These are phyloP conservation scores for Phascolomyces articulosus DNA, from an alignment of 371 early-diverging fungal genomes.

Conservation along the genomic window DNA sequence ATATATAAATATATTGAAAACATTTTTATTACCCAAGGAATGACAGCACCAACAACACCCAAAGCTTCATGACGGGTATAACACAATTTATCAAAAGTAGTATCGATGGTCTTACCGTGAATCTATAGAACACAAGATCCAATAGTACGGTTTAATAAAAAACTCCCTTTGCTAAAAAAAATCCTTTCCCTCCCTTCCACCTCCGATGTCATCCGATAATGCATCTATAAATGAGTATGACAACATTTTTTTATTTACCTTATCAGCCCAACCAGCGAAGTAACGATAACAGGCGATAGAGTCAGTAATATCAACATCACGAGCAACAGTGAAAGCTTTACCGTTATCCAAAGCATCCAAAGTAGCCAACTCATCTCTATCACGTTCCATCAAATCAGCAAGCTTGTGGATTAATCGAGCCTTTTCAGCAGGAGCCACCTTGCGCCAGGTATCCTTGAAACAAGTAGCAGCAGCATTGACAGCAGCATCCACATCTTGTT, in stretches of 20 bases:
- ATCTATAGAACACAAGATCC: constrained; percentile 56
- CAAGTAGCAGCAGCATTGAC: constrained; percentile 74
- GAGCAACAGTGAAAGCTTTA: constrained; percentile 72
- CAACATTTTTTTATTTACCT: background rate
- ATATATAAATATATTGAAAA: too few relatives aligned
- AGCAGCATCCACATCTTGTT: constrained; percentile 76
- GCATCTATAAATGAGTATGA: background rate
- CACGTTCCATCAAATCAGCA: constrained; percentile 75
- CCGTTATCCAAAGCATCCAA: constrained; percentile 88
- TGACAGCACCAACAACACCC: constrained; percentile 83
- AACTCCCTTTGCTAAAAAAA: too few relatives aligned
- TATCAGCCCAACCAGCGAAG: constrained; percentile 75
- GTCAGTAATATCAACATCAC: constrained; percentile 66
- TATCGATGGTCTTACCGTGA: constrained; percentile 52
- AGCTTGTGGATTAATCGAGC: constrained; percentile 55
- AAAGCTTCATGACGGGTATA: constrained; percentile 81
- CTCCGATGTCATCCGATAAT: too few relatives aligned
- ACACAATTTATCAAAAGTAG: constrained; percentile 43
- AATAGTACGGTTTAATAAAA: too few relatives aligned
- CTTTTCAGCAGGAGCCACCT: constrained; percentile 57
- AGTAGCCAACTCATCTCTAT: constrained; percentile 71
- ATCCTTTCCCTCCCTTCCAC: too few relatives aligned
- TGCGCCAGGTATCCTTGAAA: constrained; percentile 70
- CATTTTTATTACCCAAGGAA: constrained; percentile 48
- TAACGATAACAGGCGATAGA: constrained; percentile 74